A percentile compares a stretch with the other conserved stretches of the same genome.
These are phyloP conservation scores for Pleurostoma richardsiae DNA, from an alignment of 2,329 filamentous ascomycete genomes.

Conservation along the genomic window DNA sequence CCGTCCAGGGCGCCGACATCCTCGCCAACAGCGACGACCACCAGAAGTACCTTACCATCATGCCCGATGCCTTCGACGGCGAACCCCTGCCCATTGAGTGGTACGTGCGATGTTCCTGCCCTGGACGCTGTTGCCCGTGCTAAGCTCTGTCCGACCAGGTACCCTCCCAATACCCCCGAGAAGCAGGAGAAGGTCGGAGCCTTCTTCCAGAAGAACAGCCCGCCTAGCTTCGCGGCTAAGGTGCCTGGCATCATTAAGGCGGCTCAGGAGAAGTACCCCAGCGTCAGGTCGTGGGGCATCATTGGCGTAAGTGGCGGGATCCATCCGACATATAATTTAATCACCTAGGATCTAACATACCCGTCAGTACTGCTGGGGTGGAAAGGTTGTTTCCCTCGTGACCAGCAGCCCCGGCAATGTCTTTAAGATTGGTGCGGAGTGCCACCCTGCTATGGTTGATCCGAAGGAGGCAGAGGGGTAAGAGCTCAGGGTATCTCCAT, in stretches of 20 bases:
- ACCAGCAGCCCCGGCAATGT: conserved; percentile 44
- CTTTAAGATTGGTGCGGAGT: conserved; percentile 48
- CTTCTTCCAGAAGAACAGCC: conserved; percentile 51
- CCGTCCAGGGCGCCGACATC: conserved; percentile 66
- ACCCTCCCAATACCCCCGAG: conserved; percentile 59
- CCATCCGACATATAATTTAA: background rate
- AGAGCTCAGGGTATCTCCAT: background rate
- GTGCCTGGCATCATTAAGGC: conserved; percentile 52
- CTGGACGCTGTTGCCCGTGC: background rate
- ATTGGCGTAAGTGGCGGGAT: conserved; percentile 45
- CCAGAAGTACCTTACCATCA: conserved; percentile 77
- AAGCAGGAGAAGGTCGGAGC: conserved; percentile 53
- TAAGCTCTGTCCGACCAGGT: conserved; percentile 42
- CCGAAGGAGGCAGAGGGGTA: conserved; percentile 48
- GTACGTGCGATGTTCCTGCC: conserved; percentile 16
- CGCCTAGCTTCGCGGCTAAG: conserved; percentile 39
- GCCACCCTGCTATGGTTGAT: conserved; percentile 62
- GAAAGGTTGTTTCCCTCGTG: conserved; percentile 55
- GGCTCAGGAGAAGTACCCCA: conserved; percentile 44
- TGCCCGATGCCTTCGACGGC: conserved; percentile 88
- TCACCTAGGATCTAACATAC: background rate
- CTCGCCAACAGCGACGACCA: conserved; percentile 48
- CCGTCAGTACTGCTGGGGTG: conserved; percentile 63
- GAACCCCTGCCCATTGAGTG: conserved; percentile 53
- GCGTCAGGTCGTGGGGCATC: conserved; percentile 54